Conservation (phyloP, 805 yeast genomes). For the Tetrapisispora taiwanensis region DNA sequence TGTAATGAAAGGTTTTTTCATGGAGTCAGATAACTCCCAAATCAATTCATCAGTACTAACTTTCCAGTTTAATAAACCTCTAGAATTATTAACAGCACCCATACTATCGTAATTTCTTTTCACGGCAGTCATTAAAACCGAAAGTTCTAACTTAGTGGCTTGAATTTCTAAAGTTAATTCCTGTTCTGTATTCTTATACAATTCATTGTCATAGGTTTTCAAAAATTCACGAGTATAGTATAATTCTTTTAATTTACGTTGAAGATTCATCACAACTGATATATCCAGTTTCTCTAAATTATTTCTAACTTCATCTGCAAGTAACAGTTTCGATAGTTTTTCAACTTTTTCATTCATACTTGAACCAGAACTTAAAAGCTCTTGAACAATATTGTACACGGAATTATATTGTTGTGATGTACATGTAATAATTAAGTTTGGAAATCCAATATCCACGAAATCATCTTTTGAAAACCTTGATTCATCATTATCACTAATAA, state of each 20-base stretch:
- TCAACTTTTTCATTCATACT: slow-evolving; percentile 35
- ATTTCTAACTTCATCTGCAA: slow-evolving; percentile 43
- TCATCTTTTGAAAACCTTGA: slow-evolving; percentile 21
- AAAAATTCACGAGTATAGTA: slow-evolving; percentile 33
- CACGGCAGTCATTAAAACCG: slow-evolving; percentile 36
- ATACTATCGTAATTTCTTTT: slow-evolving; percentile 27
- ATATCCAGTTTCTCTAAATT: slow-evolving; percentile 27
- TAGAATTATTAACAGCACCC: slow-evolving; percentile 12
- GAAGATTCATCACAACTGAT: slow-evolving; percentile 41
- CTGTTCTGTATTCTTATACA: slow-evolving; percentile 31
- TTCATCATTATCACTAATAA: slow-evolving; percentile 28
- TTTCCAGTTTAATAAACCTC: slow-evolving; percentile 35
- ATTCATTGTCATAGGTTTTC: slow-evolving; percentile 28
- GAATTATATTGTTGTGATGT: slow-evolving; percentile 49
- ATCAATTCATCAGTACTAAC: slow-evolving; percentile 44
- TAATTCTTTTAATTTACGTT: slow-evolving; percentile 36
- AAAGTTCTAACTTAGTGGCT: slow-evolving; percentile 31
- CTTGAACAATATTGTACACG: slow-evolving; percentile 39
- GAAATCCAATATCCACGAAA: slow-evolving; percentile 29
- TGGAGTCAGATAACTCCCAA: slow-evolving; percentile 46
- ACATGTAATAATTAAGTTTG: slow-evolving; percentile 42
- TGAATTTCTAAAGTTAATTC: slow-evolving; percentile 30
- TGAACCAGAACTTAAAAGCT: slow-evolving; percentile 32
- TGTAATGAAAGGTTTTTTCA: slow-evolving; percentile 40
- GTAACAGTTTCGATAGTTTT: slow-evolving; percentile 39